Percentiles rank a stretch among this genome's conserved stretches.
phyloP scores from a whole-genome alignment of 805 yeast genomes.

The Monosporozyma unispora region DNA sequence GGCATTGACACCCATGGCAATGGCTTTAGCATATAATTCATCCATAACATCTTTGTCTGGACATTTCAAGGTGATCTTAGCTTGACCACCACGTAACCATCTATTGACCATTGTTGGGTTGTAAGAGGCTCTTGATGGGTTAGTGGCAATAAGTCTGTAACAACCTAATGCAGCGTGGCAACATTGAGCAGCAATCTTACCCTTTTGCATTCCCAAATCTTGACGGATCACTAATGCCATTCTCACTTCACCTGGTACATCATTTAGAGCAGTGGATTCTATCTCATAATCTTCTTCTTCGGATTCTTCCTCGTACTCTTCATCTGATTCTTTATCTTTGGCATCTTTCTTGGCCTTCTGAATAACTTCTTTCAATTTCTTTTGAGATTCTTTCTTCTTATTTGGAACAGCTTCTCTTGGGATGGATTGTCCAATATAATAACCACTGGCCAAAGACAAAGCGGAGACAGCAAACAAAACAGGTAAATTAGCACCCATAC shows the following conservation, averaged over 20 bases:
- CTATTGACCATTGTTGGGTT: slow-evolving; percentile 56
- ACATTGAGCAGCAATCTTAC: slow-evolving; percentile 96
- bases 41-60: slow-evolving; percentile 63
- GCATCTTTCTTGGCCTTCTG: slow-evolving; percentile 11
- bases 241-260: slow-evolving; percentile 67
- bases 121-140: slow-evolving; percentile 39
- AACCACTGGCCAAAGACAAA: slow-evolving; percentile 26
- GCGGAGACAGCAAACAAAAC: slow-evolving; percentile 19
- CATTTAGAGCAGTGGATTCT: slow-evolving; percentile 52
- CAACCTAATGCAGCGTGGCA: slow-evolving; percentile 94
- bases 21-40: slow-evolving; percentile 68
- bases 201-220: slow-evolving; percentile 87
- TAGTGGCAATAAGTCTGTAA: slow-evolving; percentile 56
- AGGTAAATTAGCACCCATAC: slow-evolving; percentile 11
- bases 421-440: slow-evolving; percentile 19
- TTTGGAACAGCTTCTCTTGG: slow-evolving; percentile 5
- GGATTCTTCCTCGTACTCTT: slow-evolving; percentile 33
- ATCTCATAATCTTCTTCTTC: slow-evolving; percentile 50
- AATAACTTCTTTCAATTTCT: slow-evolving; percentile 11
- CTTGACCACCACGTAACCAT: slow-evolving; percentile 86
- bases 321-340: slow-evolving; percentile 17
- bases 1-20: slow-evolving; percentile 68
- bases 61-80: slow-evolving; percentile 80
- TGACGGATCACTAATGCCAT: slow-evolving; percentile 85
- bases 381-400: slow-evolving; percentile 4